A percentile compares a stretch with the other conserved stretches of the same genome.
These are phyloP conservation scores for Saccharomycopsis sp. DNA, from an alignment of 805 yeast genomes.

Conservation along the genomic window DNA sequence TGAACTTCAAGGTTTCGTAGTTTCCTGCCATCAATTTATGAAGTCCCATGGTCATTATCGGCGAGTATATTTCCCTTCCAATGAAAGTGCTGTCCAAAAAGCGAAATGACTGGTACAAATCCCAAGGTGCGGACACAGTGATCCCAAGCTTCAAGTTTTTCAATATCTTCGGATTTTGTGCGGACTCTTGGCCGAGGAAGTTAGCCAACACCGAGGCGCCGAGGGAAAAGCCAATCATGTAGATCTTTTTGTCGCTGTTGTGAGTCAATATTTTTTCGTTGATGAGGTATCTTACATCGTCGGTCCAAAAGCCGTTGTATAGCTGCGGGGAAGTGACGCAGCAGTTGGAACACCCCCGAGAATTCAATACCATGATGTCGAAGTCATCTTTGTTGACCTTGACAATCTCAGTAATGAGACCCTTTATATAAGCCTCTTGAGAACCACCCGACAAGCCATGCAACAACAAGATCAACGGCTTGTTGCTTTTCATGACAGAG, in stretches of 20 bases:
- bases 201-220: conserved; percentile 71
- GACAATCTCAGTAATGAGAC: conserved; percentile 41
- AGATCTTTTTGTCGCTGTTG: conserved; percentile 60
- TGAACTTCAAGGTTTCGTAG: conserved; percentile 32
- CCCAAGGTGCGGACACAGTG: conserved; percentile 70
- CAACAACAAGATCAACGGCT: conserved; percentile 56
- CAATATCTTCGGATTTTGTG: conserved; percentile 33
- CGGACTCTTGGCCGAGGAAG: conserved; percentile 57
- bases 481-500: conserved; percentile 30
- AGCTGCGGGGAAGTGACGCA: conserved; percentile 60
- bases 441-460: conserved; percentile 86
- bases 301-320: conserved; percentile 66
- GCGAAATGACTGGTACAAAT: conserved; percentile 44
- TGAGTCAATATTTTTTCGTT: conserved; percentile 36
- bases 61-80: conserved; percentile 43
- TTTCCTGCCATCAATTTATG: conserved; percentile 38
- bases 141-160: conserved; percentile 41
- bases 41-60: conserved; percentile 44
- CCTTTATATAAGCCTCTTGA: conserved; percentile 69
- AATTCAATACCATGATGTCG: conserved; percentile 63
- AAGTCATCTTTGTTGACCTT: conserved; percentile 30
- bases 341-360: conserved; percentile 73
- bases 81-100: conserved; percentile 33
- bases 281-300: conserved; percentile 55
- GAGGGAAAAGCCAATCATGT: conserved; percentile 71